Base-by-base conservation (phyloP, 352 stramenopile genomes). In the Pythium pectinolyticum region DNA sequence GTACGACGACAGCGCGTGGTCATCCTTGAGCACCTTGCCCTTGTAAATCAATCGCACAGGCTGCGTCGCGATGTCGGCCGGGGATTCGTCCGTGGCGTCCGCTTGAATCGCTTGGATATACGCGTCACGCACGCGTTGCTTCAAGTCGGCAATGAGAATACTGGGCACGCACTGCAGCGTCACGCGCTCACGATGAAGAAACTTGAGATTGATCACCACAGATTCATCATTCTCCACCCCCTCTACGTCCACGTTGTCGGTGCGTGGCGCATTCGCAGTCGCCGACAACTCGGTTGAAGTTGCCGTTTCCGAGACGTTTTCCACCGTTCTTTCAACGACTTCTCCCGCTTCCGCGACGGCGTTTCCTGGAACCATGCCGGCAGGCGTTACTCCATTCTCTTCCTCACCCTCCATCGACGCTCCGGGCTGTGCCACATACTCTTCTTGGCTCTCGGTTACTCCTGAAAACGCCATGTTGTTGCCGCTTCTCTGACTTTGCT, bases 11-110 rank as follows among this genome's bases (percentile, higher is more conserved):
- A 70, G 51, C 14, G 41, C 59, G 24, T 55, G 49, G 35, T 70
- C 63, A 22, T 70, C 63, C 57, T 70, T 66, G 20, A 70, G 48
- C 34, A 63, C 63, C 32, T 63, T 70, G 15, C 63, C 63, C 37
- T 70, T 70, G 63, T 70, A 70, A 25, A 70, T 70, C 47, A 70
- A 61, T 27, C 63, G 63, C 51, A 70, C 35, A 3, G 63, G 40
- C 11, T 61, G 56, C 9, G 57, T 57, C 34, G 25, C 41, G n/a
- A n/a, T n/a, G n/a, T n/a, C n/a, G n/a, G n/a, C n/a, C n/a, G n/a
- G n/a, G n/a, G n/a, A n/a, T n/a, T n/a, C n/a, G n/a, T n/a, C n/a
- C n/a, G n/a, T 19, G 51, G 47, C 19, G 48, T 8, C 8, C 25
- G 11, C 40, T 57, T 49, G 22, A 17, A 57, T n/a, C 19, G 54